Conservation (phyloP, 2,329 filamentous ascomycete species). For the Cladosporium phlei region DNA sequence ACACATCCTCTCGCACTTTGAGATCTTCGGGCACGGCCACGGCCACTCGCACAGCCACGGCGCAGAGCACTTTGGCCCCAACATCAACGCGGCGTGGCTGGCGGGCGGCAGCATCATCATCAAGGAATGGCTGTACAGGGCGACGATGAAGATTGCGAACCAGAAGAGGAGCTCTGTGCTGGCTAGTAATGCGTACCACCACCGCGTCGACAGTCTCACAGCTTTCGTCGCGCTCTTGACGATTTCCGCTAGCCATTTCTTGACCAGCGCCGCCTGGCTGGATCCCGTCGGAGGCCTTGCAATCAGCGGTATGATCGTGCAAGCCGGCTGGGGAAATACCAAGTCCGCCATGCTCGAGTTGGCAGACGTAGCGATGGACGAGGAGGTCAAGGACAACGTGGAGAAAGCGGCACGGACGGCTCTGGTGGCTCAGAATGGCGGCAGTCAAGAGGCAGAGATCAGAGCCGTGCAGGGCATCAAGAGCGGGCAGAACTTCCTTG, state of each 20-base stretch:
- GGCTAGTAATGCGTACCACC: slow-evolving; percentile 92
- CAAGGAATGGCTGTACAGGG: slow-evolving; percentile 96
- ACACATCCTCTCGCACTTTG: slow-evolving; percentile 38
- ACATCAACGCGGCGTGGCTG: slow-evolving; percentile 91
- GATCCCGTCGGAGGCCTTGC: slow-evolving; percentile 89
- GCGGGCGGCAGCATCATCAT: slow-evolving; percentile 82
- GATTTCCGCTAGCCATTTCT: slow-evolving; percentile 82
- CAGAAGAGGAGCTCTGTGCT: slow-evolving; percentile 94
- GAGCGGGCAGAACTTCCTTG: slow-evolving; percentile 90
- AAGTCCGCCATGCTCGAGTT: slow-evolving; percentile 76
- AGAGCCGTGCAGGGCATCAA: slow-evolving; percentile 84
- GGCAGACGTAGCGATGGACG: slow-evolving; percentile 83
- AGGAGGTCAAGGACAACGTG: slow-evolving; percentile 72
- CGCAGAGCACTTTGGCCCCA: slow-evolving; percentile 57
- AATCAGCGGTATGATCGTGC: slow-evolving; percentile 90
- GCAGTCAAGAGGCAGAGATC: slow-evolving; percentile 54
- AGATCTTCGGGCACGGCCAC: slow-evolving; percentile 51
- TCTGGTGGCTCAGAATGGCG: slow-evolving; percentile 39
- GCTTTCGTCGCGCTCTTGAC: slow-evolving; percentile 87
- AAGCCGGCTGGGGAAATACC: slow-evolving; percentile 84
- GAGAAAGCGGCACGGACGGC: slow-evolving; percentile 60
- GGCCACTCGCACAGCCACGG: slow-evolving; percentile 62
- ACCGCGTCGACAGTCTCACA: slow-evolving; percentile 91
- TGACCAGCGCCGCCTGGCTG: slow-evolving; percentile 82
- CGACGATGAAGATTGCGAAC: slow-evolving; percentile 94